Evolutionary conservation across 2,329 filamentous ascomycete species (phyloP).

Genomic region (Ophidiomyces ophidiicola): DNA sequence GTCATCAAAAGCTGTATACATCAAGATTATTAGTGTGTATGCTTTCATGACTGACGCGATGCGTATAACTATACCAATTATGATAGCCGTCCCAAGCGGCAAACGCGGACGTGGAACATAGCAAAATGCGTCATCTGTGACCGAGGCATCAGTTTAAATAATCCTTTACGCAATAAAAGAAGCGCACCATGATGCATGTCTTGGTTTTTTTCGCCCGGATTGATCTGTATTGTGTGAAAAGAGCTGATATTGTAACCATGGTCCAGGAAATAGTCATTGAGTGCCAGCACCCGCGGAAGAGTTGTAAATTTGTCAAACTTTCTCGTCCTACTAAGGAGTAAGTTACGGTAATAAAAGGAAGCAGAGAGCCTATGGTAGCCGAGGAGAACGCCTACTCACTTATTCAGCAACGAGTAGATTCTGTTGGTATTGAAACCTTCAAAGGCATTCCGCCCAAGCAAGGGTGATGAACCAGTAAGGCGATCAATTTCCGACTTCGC

Average conservation of each 20-base stretch:
- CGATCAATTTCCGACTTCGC: slow-evolving; percentile 24
- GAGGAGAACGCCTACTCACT: too few species aligned
- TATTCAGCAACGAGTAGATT: slow-evolving; percentile 31
- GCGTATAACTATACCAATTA: slow-evolving; percentile 21
- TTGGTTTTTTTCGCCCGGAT: slow-evolving; percentile 30
- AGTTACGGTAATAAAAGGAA: too few species aligned
- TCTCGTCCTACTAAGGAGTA: slow-evolving; percentile 21
- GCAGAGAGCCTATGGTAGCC: too few species aligned
- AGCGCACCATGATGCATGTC: slow-evolving; percentile 25
- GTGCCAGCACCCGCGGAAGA: slow-evolving; percentile 26
- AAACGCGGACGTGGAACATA: slow-evolving; percentile 26
- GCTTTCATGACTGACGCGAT: background rate
- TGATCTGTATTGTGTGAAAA: slow-evolving; percentile 31
- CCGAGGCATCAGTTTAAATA: background rate
- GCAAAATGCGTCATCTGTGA: slow-evolving; percentile 22
- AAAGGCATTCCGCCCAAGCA: slow-evolving; percentile 27
- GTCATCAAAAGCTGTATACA: slow-evolving; percentile 21
- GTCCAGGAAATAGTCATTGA: slow-evolving; percentile 34
- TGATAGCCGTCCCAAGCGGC: slow-evolving; percentile 25
- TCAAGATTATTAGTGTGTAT: background rate
- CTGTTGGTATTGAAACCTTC: slow-evolving; percentile 30
- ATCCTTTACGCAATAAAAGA: background rate
- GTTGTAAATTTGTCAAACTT: slow-evolving; percentile 30
- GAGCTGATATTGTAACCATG: slow-evolving; percentile 27
- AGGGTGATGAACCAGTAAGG: slow-evolving; percentile 22